Conservation (phyloP, 169 alveolate genomes). For the Plasmodium inui region DNA sequence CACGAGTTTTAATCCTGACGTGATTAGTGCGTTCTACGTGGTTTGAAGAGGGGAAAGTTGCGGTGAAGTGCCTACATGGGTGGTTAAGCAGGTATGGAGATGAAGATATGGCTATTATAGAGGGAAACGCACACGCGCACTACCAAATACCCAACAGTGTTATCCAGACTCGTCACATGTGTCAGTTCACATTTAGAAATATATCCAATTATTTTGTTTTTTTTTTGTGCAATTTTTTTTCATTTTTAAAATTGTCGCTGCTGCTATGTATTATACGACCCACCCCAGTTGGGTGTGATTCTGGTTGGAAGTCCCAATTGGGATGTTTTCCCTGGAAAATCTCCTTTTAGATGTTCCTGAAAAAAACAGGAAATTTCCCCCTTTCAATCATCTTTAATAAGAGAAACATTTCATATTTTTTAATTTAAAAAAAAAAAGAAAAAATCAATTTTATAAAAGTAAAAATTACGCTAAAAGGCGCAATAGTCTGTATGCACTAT, state of each 20-base stretch:
- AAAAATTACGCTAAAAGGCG: neutral
- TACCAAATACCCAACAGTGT: neutral
- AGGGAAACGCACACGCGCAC: too few species aligned
- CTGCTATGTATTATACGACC: neutral
- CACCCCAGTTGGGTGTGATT: neutral
- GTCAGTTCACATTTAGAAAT: neutral
- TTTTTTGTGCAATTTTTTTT: neutral
- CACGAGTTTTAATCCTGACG: neutral
- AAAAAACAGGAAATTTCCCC: neutral
- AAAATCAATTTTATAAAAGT: neutral
- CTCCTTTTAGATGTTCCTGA: neutral
- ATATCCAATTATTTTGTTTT: neutral
- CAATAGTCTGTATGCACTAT: neutral
- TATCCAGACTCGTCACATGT: neutral
- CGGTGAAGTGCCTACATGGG: neutral
- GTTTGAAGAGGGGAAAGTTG: neutral
- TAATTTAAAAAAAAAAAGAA: neutral
- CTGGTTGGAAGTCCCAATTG: neutral
- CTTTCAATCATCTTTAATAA: neutral
- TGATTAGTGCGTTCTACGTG: neutral
- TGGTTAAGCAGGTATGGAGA: neutral
- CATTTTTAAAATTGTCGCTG: neutral
- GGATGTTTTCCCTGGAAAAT: neutral
- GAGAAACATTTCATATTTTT: neutral
- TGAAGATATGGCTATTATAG: neutral